Conservation (phyloP, 495 filamentous ascomycete species). For the Aspergillus indologenus region DNA sequence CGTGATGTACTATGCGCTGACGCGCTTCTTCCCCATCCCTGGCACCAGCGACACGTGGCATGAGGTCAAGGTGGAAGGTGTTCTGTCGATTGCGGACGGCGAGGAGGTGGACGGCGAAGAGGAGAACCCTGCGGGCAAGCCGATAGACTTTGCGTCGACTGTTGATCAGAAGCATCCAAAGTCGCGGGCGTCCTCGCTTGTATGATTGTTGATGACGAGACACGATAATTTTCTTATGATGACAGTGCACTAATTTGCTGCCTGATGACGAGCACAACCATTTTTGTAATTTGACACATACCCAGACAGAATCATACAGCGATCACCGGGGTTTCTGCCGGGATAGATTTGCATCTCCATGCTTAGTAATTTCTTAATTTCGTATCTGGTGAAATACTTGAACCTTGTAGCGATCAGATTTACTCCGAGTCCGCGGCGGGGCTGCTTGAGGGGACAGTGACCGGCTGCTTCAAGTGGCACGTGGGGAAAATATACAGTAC, state of each 20-base stretch:
- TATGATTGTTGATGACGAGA: slow-evolving; percentile 12
- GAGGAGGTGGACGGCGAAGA: slow-evolving; percentile 29
- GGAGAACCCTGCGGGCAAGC: slow-evolving; percentile 10
- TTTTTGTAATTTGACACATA: background rate
- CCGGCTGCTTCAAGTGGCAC: too few species aligned
- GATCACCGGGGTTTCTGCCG: background rate
- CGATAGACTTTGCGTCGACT: slow-evolving; percentile 1
- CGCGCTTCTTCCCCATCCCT: slow-evolving; percentile 66
- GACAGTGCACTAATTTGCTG: background rate
- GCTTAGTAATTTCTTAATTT: too few species aligned
- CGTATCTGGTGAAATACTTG: too few species aligned
- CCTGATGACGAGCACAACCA: background rate
- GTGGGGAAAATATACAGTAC: too few species aligned
- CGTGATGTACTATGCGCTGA: slow-evolving; percentile 66
- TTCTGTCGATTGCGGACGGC: slow-evolving; percentile 41
- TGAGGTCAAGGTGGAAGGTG: slow-evolving; percentile 68
- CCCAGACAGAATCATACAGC: background rate
- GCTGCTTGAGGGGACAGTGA: too few species aligned
- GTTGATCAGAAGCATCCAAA: slow-evolving; percentile 18
- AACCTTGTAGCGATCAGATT: too few species aligned
- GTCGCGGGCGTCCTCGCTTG: slow-evolving; percentile 7
- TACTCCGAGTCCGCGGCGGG: too few species aligned
- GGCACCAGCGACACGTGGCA: slow-evolving; percentile 74
- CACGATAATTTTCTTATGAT: slow-evolving; percentile 3
- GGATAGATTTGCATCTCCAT: background rate